phyloP scores from a whole-genome alignment of 148 eudicot species.

The Rhododendron mucronatum region DNA sequence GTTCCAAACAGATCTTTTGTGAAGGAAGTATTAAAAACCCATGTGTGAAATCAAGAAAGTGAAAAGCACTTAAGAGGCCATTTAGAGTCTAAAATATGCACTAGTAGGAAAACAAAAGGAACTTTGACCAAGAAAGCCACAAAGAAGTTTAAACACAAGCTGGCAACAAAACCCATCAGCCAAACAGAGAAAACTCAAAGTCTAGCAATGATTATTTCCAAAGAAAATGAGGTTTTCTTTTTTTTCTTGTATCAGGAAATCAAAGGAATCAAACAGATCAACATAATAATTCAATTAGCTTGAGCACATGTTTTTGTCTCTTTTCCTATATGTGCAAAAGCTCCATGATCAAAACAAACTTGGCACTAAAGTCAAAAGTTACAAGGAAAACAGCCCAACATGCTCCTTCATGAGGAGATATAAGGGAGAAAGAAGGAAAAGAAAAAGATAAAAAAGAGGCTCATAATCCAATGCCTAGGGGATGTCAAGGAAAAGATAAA shows the following conservation, averaged over 20 bases:
- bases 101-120: not conserved
- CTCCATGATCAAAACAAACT: slow-evolving; percentile 24
- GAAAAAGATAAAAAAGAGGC: slow-evolving; percentile 25
- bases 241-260: slow-evolving; percentile 28
- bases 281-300: slow-evolving; percentile 22
- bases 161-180: slow-evolving; percentile 17
- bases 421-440: slow-evolving; percentile 12
- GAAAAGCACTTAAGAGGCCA: not conserved
- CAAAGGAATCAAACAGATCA: slow-evolving; percentile 25
- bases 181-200: slow-evolving; percentile 17
- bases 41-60: slow-evolving; percentile 3
- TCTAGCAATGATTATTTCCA: slow-evolving; percentile 34
- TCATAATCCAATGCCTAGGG: slow-evolving; percentile 15
- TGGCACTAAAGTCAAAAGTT: slow-evolving; percentile 48
- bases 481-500: slow-evolving; percentile 3
- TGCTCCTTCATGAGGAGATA: slow-evolving; percentile 34
- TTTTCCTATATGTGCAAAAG: slow-evolving; percentile 15
- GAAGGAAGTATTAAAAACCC: not conserved
- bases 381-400: slow-evolving; percentile 38
- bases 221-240: slow-evolving; percentile 23
- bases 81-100: not conserved
- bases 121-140: slow-evolving; percentile 16
- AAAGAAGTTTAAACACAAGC: slow-evolving; percentile 5
- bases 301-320: slow-evolving; percentile 11
- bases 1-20: not conserved